Evolutionary conservation across 2,329 filamentous ascomycete species (phyloP).

Genomic region (Blastomyces gilchristii): DNA sequence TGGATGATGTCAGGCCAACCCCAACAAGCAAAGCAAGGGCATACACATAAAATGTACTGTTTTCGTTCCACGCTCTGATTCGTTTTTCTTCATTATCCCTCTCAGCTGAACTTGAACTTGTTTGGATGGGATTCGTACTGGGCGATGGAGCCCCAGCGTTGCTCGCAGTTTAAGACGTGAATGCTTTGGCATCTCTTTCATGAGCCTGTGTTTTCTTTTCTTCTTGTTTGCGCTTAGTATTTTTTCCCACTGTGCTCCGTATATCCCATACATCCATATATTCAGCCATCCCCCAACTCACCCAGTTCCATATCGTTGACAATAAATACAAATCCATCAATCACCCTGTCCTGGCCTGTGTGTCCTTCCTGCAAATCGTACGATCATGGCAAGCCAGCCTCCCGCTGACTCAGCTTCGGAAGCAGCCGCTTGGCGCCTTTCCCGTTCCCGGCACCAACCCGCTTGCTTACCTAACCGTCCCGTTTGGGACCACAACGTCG

Average conservation of each 20-base stretch:
- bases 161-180: too few relatives aligned
- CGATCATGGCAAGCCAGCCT: not conserved
- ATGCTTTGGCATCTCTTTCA: too few relatives aligned
- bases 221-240: too few relatives aligned
- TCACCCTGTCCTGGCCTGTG: too few relatives aligned
- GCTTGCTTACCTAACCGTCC: not conserved
- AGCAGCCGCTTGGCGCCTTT: not conserved
- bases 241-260: too few relatives aligned
- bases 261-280: too few relatives aligned
- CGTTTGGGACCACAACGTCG: too few relatives aligned
- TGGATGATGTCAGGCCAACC: not conserved
- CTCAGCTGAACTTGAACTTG: not conserved
- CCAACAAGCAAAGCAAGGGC: not conserved
- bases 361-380: not conserved
- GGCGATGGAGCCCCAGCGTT: not conserved
- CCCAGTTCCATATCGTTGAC: too few relatives aligned
- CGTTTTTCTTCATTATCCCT: not conserved
- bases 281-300: too few relatives aligned
- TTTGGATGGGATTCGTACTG: not conserved
- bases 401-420: not conserved
- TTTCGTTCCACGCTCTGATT: not conserved
- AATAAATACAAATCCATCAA: too few relatives aligned
- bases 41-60: not conserved
- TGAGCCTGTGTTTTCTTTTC: too few relatives aligned
- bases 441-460: not conserved